Evolutionary conservation across 2,329 filamentous ascomycete species (phyloP).

Genomic region (Ophiocordyceps camponoti-saundersi): DNA sequence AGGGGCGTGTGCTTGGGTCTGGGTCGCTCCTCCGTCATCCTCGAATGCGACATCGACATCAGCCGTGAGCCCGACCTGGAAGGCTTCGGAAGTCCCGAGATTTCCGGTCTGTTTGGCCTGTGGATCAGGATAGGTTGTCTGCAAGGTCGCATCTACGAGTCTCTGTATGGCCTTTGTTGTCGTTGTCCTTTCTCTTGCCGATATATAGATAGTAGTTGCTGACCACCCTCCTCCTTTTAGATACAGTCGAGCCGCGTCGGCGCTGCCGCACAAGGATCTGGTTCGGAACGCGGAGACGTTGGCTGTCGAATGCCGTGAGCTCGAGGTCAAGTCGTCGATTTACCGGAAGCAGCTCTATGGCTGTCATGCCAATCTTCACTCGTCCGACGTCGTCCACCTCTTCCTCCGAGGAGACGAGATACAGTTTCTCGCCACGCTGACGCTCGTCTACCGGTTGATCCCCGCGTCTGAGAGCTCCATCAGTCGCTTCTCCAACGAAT

Average conservation of each 20-base stretch:
- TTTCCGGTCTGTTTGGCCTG: slow-evolving; percentile 19
- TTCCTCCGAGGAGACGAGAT: slow-evolving; percentile 30
- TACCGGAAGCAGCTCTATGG: slow-evolving; percentile 17
- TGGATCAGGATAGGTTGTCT: slow-evolving; percentile 40
- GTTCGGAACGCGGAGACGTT: slow-evolving; percentile 20
- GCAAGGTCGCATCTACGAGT: slow-evolving; percentile 41
- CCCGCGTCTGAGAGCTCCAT: slow-evolving; percentile 24
- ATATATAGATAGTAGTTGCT: no score
- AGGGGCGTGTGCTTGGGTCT: slow-evolving; percentile 40
- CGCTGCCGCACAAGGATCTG: slow-evolving; percentile 20
- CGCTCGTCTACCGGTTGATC: slow-evolving; percentile 34
- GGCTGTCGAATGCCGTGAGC: slow-evolving; percentile 18
- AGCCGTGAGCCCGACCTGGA: slow-evolving; percentile 25
- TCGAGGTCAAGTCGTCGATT: slow-evolving; percentile 18
- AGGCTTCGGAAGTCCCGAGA: slow-evolving; percentile 15
- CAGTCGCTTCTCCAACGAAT: slow-evolving; percentile 30
- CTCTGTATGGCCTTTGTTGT: slow-evolving; percentile 13
- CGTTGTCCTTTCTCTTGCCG: no score
- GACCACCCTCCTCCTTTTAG: slow-evolving; percentile 5
- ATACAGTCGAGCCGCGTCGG: slow-evolving; percentile 32
- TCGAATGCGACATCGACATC: slow-evolving; percentile 41
- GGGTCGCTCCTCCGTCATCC: slow-evolving; percentile 39
- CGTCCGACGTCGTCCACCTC: slow-evolving; percentile 23
- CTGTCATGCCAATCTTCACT: slow-evolving; percentile 19
- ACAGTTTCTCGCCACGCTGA: slow-evolving; percentile 27